Base-by-base conservation (phyloP, 2,329 filamentous ascomycete species). In the Hypoxylon sp. region DNA sequence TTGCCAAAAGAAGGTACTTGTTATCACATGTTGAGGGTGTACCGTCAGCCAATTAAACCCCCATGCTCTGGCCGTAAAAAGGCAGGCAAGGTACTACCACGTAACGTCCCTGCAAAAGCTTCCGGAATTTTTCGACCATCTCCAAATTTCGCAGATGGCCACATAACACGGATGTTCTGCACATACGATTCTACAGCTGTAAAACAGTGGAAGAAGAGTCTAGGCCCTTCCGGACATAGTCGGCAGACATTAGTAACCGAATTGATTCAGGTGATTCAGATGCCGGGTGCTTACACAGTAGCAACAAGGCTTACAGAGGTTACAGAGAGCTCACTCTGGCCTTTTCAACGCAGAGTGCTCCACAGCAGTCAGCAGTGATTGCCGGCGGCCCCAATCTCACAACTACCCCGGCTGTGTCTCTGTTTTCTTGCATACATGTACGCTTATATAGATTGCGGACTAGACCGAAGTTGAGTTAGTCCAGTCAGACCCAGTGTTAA, bases 121-220 rank as follows among this genome's bases (percentile, higher is more conserved):
- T 64, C 68, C 65, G 68, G 55, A 57, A 42, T 40, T 68, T 65
- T 54, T 61, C 62, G 46, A 68, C 42, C 50, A 48, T 65, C 68
- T 71, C 68, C 68, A 71, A 71, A 68, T 71, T 71, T 62, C 62
- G 68, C 68, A 71, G 68, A 63, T 71, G 65, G 27, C 37, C 20
- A 63, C 46, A 64, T 42, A 27, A 59, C 17, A 25, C 30, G 53
- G 17, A 58, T 37, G 33, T 31, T 31, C 33, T 51, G 20, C 53
- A 44, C 50, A 61, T 54, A 50, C 49, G 17, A 62, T 49, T 67
- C 49, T 59, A 53, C 37, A 61, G 51, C 17, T 22, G 56, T 46
- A 48, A 37, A 48, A 57, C 14, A 40, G 62, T 54, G 20, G 46
- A 61, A 27, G n/a, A 37, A 37, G 42, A 68, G 68, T 68, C 68